These are phyloP conservation scores for Dioscorea alata DNA, from an alignment of 106 monocot genomes.

Conservation along the genomic window DNA sequence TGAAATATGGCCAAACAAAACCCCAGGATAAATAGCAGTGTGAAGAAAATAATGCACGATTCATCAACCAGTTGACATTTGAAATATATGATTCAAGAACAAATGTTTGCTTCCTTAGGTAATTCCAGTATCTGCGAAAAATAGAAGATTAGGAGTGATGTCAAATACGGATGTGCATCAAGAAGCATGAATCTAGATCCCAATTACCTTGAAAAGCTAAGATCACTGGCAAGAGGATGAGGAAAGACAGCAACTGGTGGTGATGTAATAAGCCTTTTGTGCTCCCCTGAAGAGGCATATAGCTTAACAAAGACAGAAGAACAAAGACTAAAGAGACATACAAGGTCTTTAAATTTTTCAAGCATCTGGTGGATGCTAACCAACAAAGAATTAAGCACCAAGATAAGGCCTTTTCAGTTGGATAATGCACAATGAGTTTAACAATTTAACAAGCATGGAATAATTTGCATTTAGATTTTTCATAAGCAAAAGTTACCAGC, in stretches of 20 bases:
- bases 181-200: not conserved
- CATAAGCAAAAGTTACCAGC: conserved; percentile 44
- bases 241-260: conserved; percentile 96
- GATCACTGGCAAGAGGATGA: conserved; percentile 96
- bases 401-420: no score
- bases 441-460: no score
- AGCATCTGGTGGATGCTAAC: no score
- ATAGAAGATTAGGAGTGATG: not conserved
- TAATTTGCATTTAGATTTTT: no score
- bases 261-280: conserved; percentile 90
- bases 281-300: conserved; percentile 41
- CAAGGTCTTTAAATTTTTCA: no score
- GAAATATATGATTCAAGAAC: conserved; percentile 95
- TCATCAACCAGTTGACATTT: conserved; percentile 91
- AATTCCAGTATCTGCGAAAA: conserved; percentile 92
- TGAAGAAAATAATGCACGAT: conserved; percentile 83
- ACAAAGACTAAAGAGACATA: no score
- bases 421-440: no score
- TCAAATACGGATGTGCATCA: not conserved
- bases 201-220: conserved; percentile 79
- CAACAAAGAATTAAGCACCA: no score
- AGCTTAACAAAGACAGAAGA: not conserved
- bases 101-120: conserved; percentile 98
- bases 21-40: conserved; percentile 95
- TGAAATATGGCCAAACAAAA: conserved; percentile 78